These are phyloP conservation scores for Fomitiporia mediterranea DNA, from an alignment of 1,284 basidiomycete species.

Conservation along the genomic window DNA sequence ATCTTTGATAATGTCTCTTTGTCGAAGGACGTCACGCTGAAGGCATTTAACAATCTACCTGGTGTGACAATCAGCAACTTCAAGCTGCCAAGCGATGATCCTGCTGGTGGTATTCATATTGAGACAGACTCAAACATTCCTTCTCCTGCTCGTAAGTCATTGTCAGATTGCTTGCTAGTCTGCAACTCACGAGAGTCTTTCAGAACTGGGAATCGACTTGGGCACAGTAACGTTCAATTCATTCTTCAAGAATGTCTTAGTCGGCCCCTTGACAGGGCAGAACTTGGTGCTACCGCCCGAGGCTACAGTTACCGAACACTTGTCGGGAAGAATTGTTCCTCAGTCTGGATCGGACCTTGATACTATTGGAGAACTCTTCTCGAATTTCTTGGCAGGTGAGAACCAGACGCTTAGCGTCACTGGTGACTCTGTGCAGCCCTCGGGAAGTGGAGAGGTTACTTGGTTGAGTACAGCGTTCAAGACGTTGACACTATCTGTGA, in stretches of 20 bases:
- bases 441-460: constrained; percentile 44
- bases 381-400: constrained; percentile 60
- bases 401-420: constrained; percentile 58
- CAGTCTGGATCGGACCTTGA: constrained; percentile 51
- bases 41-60: constrained; percentile 67
- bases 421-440: constrained; percentile 62
- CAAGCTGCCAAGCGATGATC: constrained; percentile 57
- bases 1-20: constrained; percentile 65
- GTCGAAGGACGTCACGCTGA: constrained; percentile 60
- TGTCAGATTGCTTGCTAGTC: neutral
- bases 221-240: constrained; percentile 65
- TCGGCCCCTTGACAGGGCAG: constrained; percentile 50
- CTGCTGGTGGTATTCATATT: constrained; percentile 66
- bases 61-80: constrained; percentile 71
- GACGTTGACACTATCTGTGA: constrained; percentile 58
- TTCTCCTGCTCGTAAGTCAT: constrained; percentile 55
- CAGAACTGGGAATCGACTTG: constrained; percentile 69
- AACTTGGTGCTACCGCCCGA: constrained; percentile 52
- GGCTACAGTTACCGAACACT: constrained; percentile 45
- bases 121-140: constrained; percentile 65
- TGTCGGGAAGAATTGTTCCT: constrained; percentile 61
- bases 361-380: constrained; percentile 62
- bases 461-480: constrained; percentile 74
- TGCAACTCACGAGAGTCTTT: constrained; percentile 17
- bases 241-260: constrained; percentile 48